These are phyloP conservation scores for Rhipidocladum racemiflorum DNA, from an alignment of 176 grass and related monocot species.

Conservation along the genomic window DNA sequence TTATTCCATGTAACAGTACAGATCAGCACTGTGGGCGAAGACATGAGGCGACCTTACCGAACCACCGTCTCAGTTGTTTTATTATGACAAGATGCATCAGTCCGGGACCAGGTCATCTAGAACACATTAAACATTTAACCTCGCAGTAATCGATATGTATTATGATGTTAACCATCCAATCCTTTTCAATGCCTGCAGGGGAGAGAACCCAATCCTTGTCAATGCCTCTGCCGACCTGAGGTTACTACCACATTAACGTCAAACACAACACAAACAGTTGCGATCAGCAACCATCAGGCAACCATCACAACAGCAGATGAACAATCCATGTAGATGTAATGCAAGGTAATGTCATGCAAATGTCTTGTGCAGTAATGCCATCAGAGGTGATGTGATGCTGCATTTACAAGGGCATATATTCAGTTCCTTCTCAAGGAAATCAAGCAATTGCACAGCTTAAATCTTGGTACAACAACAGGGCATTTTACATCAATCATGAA, in stretches of 20 bases:
- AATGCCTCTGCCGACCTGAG: constrained; percentile 6
- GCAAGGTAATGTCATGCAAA: background rate
- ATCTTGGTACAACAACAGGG: background rate
- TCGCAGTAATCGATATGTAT: constrained; percentile 36
- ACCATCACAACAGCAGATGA: background rate
- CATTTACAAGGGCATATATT: background rate
- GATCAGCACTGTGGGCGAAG: constrained; percentile 33
- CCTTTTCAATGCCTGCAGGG: constrained; percentile 6
- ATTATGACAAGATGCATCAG: constrained; percentile 39
- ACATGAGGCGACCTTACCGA: constrained; percentile 37
- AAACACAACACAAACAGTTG: constrained; percentile 17
- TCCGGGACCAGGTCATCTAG: constrained; percentile 36
- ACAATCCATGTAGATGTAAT: background rate
- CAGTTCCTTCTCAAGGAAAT: background rate
- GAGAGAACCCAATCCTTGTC: background rate
- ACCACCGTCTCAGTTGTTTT: constrained; percentile 49
- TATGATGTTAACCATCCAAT: constrained; percentile 29
- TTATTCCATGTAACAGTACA: constrained; percentile 16
- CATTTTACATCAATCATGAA: constrained; percentile 32
- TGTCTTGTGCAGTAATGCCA: background rate
- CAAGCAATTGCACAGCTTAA: background rate
- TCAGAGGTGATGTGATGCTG: background rate
- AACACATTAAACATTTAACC: constrained; percentile 34
- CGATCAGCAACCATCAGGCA: background rate
- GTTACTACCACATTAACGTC: background rate